Evolutionary conservation across 2,329 filamentous ascomycete genomes (phyloP).

Genomic region (Cadophora sp.): DNA sequence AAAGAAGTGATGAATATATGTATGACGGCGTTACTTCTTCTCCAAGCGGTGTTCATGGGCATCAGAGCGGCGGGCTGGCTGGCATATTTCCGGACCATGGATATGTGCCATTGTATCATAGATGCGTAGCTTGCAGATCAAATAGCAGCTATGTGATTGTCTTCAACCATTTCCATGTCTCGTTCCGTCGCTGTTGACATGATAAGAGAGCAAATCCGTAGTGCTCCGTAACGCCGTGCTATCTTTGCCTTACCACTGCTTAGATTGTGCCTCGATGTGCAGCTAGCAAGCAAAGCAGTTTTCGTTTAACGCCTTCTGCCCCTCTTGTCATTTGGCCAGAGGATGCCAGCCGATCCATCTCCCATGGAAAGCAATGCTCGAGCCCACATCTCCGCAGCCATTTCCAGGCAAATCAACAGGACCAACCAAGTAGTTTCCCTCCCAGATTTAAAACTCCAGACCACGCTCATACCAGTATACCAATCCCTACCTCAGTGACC

Average conservation of each 20-base stretch:
- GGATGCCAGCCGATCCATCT: too few relatives aligned
- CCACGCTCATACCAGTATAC: too few relatives aligned
- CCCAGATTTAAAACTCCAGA: too few relatives aligned
- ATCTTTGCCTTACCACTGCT: neutral
- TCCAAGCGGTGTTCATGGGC: constrained; percentile 35
- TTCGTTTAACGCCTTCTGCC: neutral
- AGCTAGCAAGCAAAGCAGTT: neutral
- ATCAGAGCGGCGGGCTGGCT: constrained; percentile 33
- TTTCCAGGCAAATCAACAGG: too few relatives aligned
- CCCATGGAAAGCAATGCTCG: too few relatives aligned
- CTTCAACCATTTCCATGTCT: neutral
- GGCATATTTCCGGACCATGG: constrained; percentile 37
- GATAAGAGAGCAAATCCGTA: neutral
- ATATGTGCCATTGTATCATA: constrained; percentile 45
- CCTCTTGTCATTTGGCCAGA: too few relatives aligned
- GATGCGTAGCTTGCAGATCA: constrained; percentile 40
- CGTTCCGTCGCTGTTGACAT: neutral
- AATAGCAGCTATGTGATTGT: constrained; percentile 38
- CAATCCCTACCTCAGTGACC: too few relatives aligned
- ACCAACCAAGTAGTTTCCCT: too few relatives aligned
- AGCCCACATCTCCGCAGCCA: too few relatives aligned
- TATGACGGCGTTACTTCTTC: constrained; percentile 33
- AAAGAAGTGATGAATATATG: constrained; percentile 47
- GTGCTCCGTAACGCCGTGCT: neutral
- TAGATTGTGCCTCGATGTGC: neutral